Conservation (phyloP, 176 grass and related monocot genomes). For the Cymbopogon citratus region DNA sequence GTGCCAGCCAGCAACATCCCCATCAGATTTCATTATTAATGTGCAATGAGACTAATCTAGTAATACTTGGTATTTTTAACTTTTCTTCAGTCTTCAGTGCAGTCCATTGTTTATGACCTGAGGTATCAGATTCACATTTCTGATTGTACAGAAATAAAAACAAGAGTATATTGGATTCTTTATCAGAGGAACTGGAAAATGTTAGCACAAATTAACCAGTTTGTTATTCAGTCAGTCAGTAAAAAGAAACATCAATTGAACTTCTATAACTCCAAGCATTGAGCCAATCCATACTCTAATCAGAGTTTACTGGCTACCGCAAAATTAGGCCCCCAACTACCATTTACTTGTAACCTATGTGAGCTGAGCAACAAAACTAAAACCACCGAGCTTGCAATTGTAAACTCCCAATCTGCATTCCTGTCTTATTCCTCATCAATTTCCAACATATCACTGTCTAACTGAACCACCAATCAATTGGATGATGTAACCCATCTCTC, state of each 20-base stretch:
- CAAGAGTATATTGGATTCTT: background rate
- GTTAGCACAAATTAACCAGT: background rate
- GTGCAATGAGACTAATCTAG: background rate
- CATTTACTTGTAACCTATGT: background rate
- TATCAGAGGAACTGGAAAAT: background rate
- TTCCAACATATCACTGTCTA: background rate
- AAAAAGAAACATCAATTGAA: background rate
- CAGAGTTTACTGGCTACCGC: background rate
- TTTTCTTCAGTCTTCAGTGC: background rate
- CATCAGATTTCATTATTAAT: background rate
- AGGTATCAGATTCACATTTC: background rate
- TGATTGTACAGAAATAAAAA: background rate
- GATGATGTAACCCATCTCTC: background rate
- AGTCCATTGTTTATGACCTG: background rate
- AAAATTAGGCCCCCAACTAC: background rate
- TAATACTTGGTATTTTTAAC: background rate
- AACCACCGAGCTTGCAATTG: background rate
- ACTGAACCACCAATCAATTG: background rate
- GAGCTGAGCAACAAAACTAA: background rate
- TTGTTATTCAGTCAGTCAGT: background rate
- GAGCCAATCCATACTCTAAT: background rate
- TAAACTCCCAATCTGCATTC: background rate
- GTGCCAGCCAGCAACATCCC: conserved; percentile 17
- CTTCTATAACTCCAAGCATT: background rate
- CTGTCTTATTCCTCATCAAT: background rate